These are phyloP conservation scores for Diddensiella caesifluorescens DNA, from an alignment of 805 yeast genomes.

Conservation along the genomic window DNA sequence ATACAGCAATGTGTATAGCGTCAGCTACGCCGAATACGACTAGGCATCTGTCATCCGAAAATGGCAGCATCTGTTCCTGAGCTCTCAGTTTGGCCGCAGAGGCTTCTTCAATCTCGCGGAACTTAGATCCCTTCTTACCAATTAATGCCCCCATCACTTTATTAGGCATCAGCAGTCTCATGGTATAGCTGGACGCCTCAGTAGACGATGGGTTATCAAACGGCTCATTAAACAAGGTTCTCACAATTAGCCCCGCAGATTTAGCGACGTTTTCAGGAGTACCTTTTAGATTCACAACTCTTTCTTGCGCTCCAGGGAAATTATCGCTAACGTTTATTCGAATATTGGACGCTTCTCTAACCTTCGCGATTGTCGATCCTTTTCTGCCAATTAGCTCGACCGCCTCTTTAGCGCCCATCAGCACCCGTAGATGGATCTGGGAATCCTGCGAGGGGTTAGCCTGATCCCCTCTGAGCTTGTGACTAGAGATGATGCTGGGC, in stretches of 20 bases:
- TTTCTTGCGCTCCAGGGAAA: conserved; percentile 62
- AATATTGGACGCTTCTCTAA: conserved; percentile 58
- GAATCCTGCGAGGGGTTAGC: conserved; percentile 20
- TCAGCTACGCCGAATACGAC: conserved; percentile 75
- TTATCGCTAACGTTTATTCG: conserved; percentile 70
- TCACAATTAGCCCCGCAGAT: conserved; percentile 69
- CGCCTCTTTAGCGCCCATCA: conserved; percentile 71
- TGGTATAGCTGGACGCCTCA: conserved; percentile 47
- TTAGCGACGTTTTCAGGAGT: conserved; percentile 72
- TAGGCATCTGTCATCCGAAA: conserved; percentile 70
- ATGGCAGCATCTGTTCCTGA: conserved; percentile 64
- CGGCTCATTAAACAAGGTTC: conserved; percentile 63
- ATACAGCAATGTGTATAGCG: conserved; percentile 78
- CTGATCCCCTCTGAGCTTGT: background rate
- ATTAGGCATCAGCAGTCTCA: conserved; percentile 68
- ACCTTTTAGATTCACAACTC: conserved; percentile 71
- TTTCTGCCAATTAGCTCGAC: conserved; percentile 70
- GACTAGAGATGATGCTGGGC: conserved; percentile 1
- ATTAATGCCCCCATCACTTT: conserved; percentile 74
- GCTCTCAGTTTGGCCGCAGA: conserved; percentile 76
- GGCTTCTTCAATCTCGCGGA: conserved; percentile 74
- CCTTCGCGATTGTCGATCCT: conserved; percentile 65
- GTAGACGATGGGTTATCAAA: conserved; percentile 56
- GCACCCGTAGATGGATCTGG: conserved; percentile 69
- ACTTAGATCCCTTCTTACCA: conserved; percentile 68